Evolutionary conservation across 345 rosid genomes (phyloP), one percentile per base, ranked within the genome.

Genomic region (Populus pruinosa): DNA sequence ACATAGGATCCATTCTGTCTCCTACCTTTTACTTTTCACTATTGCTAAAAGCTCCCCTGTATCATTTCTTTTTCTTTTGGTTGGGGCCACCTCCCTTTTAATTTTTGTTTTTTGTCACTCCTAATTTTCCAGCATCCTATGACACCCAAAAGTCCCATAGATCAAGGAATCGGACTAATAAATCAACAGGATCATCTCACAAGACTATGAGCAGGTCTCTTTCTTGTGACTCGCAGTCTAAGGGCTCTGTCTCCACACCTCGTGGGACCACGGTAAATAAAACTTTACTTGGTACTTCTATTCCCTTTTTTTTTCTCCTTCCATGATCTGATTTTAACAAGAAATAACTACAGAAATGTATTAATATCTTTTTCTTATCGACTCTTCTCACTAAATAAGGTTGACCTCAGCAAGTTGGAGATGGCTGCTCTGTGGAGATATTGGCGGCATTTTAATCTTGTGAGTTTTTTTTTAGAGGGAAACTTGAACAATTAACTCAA

Each of bases 331-430:
- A 23, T 56, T 36, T 64, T n/a, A 2, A 20, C 25, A n/a, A 59
- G 38, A 55, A 29, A 49, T 9, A 21, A 21, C 14, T 39, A 20
- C 63, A 1, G 11, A 67, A 61, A 17, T 43, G 17, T 70, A 38
- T 1, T 50, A 61, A n/a, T 68, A 75, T 33, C 10, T 41, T 9
- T 21, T 67, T 38, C 33, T 56, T 72, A 61, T 69, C 49, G 63
- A 33, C 25, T 66, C 67, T 16, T 81, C 38, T 77, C 72, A 33
- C 20, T 64, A 74, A 85, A 95, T 94, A 95, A 87, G 83, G 88
- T 92, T 81, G 98, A 96, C 87, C 91, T 96, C 21, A 89, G 93
- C 89, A 96, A 92, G 83, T 81, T 93, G 87, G 98, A 96, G 88
- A 90, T 88, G 87, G 87, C 91, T 82, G 96, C 98, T 16, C 82